Conservation (phyloP, 306 rosid species). For the Acacia acuminata region DNA sequence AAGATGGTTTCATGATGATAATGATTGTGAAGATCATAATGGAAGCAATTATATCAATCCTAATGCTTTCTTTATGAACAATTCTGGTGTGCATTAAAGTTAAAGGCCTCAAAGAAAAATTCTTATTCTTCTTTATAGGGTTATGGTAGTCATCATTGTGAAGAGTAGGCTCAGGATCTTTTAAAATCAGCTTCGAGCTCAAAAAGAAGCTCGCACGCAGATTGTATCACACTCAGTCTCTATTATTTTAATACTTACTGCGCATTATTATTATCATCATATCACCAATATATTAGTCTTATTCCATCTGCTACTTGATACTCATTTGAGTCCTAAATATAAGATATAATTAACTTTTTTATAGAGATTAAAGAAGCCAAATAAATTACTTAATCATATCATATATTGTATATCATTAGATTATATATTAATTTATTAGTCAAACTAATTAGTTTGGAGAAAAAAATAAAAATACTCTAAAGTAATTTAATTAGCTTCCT, state of each 20-base stretch:
- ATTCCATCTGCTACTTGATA: neutral
- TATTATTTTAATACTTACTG: neutral
- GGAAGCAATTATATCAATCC: slow-evolving; percentile 69
- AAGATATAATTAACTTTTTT: no score
- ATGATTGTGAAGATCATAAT: slow-evolving; percentile 65
- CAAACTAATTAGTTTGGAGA: no score
- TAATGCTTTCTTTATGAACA: slow-evolving; percentile 61
- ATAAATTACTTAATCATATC: no score
- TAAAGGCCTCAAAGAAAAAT: slow-evolving; percentile 7
- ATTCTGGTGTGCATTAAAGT: slow-evolving; percentile 59
- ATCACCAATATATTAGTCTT: neutral
- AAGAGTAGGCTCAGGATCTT: slow-evolving; percentile 33
- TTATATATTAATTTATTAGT: no score
- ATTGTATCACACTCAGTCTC: neutral
- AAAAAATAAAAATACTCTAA: no score
- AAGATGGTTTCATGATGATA: slow-evolving; percentile 39
- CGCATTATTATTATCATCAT: slow-evolving; percentile 6
- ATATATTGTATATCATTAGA: no score
- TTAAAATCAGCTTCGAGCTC: slow-evolving; percentile 16
- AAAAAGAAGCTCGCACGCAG: neutral
- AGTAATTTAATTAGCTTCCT: no score
- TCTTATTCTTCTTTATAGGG: slow-evolving; percentile 43
- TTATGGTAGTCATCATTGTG: slow-evolving; percentile 74
- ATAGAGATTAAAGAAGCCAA: no score
- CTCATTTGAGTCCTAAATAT: neutral